Base-by-base conservation (phyloP, 805 yeast species). In the Saccharomycopsis fermentans region DNA sequence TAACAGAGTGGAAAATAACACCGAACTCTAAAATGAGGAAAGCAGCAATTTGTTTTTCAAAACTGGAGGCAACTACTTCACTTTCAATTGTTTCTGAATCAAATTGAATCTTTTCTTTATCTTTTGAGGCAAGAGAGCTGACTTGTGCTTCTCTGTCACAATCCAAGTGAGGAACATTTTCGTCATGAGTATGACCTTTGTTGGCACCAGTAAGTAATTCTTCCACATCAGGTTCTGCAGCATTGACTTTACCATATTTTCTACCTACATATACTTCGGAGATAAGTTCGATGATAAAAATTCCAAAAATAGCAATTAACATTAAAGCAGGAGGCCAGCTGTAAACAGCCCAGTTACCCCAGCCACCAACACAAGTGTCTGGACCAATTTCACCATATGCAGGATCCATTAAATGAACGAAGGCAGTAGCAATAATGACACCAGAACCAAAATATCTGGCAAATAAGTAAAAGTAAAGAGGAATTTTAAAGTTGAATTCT, bases 401-500 rank as follows among this genome's bases (percentile, higher is more conserved):
- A 2, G 84, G 84, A 57, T 76, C 75, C 65, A 84, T 71, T 58
- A 84, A 69, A 70, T 86, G 92, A 59, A 86, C 78, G 64, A 83
- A 86, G 0, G 90, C 88, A 6, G 92, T 86, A 11, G 91, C 86
- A 3, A 86, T 74, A 64, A 86, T 86, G 52, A 86, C 91, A 56
- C 92, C 92, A 4, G 89, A 78, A 64, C 92, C 92, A 65, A 84
- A 84, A 72, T 76, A 80, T 68, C 65, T 26, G 65, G 73, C 62
- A 48, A 63, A 59, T 6, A 62, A 56, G 52, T 65, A 68, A 21
- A 64, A 64, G 40, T 62, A 64, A 26, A 59, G 55, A 65, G 87
- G 82, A 69, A 82, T 57, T 57, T 72, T 69, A 62, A 72, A 68
- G 6, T 74, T 69, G 61, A 71, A 71, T 57, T 69, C 68, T 39